Evolutionary conservation across 345 rosid genomes (phyloP), one percentile per base, ranked within the genome.

Genomic region (Populus davidiana): DNA sequence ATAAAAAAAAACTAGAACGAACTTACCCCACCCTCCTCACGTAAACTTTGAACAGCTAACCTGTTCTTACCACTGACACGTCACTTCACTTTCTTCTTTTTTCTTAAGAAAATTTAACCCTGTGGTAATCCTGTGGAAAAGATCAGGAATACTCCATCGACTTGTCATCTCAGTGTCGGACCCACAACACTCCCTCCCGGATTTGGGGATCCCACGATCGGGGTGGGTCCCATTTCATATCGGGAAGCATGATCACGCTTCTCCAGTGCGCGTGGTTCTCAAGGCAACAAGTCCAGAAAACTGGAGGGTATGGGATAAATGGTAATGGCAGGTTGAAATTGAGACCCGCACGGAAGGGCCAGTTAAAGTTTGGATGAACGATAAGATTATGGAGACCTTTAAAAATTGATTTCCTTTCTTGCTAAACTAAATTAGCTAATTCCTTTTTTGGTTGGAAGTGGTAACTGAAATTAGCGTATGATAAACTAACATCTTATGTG

Each of bases 121-220:
- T 36, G 74, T 5, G 6, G 27, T 31, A 6, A 62, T 16, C 54
- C 79, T 36, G 65, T 71, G 78, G 70, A 71, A 78, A 71, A 73
- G 69, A 77, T 69, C 79, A 71, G 78, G 59, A 49, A 63, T 63
- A 62, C 68, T 47, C 31, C 67, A 68, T 74, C 43, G 86, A 71
- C 69, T 74, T 59, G 83, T 83, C 81, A 39, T 70, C 66, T 80
- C 81, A 39, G 29, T 0, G 81, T 79, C n/a, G 82, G 72, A 21
- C 81, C 82, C 83, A 21, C 2, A 44, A 44, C 18, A 47, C 50
- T 47, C 12, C 50, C 50, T 47, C 13, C 50, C 50, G 18, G 50
- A 13, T 13, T 13, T 43, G 14, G 52, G 79, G 18, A 8, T 61
- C 75, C 75, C 29, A 64, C 52, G 50, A 47, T 43, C 14, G 17